Evolutionary conservation across 2,329 filamentous ascomycete species (phyloP).

Genomic region (Cyphellophora europaea): DNA sequence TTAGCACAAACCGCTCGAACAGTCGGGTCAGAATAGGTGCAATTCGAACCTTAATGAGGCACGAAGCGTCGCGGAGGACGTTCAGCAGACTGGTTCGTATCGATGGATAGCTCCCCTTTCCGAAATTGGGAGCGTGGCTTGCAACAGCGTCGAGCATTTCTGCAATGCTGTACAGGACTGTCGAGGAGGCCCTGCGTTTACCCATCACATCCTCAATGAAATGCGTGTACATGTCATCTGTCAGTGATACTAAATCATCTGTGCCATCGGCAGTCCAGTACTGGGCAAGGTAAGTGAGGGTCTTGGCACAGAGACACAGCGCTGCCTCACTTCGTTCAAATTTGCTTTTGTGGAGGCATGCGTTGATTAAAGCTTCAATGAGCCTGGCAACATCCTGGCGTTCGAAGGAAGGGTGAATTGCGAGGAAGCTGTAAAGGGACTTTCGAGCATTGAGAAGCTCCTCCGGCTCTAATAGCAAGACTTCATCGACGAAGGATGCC

Average conservation of each 20-base stretch:
- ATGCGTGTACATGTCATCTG: constrained; percentile 69
- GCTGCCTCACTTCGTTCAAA: constrained; percentile 68
- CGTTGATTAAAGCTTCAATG: constrained; percentile 38
- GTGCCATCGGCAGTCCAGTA: constrained; percentile 52
- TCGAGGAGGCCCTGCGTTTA: constrained; percentile 60
- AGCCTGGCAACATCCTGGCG: constrained; percentile 31
- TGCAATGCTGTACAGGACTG: constrained; percentile 58
- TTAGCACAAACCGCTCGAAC: constrained; percentile 74
- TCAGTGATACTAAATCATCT: constrained; percentile 54
- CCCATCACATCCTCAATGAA: constrained; percentile 60
- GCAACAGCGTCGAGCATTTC: constrained; percentile 62
- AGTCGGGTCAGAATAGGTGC: constrained; percentile 60
- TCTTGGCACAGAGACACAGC: constrained; percentile 56
- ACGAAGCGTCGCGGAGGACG: constrained; percentile 57
- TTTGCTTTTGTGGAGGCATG: constrained; percentile 43
- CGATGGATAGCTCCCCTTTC: constrained; percentile 50
- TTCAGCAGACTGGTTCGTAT: constrained; percentile 64
- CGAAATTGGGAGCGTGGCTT: constrained; percentile 58
- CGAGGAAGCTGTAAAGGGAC: constrained; percentile 10
- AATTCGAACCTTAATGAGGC: constrained; percentile 67
- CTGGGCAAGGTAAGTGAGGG: constrained; percentile 54
- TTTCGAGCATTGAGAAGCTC: constrained; percentile 10
- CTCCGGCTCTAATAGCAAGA: constrained; percentile 9
- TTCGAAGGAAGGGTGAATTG: constrained; percentile 5
- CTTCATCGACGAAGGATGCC: constrained; percentile 8